Conservation (phyloP, 164 flowering plant species). For the Vitis rupestris region DNA sequence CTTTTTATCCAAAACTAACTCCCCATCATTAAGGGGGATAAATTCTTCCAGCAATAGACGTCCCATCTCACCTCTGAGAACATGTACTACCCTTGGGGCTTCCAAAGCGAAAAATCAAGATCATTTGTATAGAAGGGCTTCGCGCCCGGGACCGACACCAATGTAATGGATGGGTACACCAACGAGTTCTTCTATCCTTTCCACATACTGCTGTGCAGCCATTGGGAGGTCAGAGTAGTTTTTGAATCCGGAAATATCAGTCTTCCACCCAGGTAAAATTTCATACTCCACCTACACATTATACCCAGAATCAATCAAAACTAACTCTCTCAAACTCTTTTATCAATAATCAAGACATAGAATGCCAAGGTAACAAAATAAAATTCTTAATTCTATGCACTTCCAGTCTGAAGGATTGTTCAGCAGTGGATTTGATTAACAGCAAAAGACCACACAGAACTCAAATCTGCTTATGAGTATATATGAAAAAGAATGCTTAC, state of each 20-base stretch:
- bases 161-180: conserved; percentile 89
- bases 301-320: conserved; percentile 1
- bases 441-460: background rate
- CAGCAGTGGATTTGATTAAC: too few species aligned
- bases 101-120: background rate
- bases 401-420: background rate
- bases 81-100: too few species aligned
- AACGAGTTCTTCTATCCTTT: conserved; percentile 85
- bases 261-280: conserved; percentile 81
- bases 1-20: background rate
- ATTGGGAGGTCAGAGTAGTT: conserved; percentile 71
- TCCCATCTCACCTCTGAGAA: background rate
- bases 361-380: background rate
- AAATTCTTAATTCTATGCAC: background rate
- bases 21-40: background rate
- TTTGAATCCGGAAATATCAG: conserved; percentile 72
- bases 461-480: background rate
- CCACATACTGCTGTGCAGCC: conserved; percentile 79
- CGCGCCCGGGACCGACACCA: conserved; percentile 90
- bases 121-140: conserved; percentile 82
- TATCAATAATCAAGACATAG: background rate
- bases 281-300: conserved; percentile 80
- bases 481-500: conserved; percentile 26
- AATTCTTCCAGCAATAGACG: background rate
- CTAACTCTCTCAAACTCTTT: background rate